Evolutionary conservation across 164 flowering plant genomes (phyloP), one percentile per base, ranked within the genome.

Genomic region (Aristolochia californica): DNA sequence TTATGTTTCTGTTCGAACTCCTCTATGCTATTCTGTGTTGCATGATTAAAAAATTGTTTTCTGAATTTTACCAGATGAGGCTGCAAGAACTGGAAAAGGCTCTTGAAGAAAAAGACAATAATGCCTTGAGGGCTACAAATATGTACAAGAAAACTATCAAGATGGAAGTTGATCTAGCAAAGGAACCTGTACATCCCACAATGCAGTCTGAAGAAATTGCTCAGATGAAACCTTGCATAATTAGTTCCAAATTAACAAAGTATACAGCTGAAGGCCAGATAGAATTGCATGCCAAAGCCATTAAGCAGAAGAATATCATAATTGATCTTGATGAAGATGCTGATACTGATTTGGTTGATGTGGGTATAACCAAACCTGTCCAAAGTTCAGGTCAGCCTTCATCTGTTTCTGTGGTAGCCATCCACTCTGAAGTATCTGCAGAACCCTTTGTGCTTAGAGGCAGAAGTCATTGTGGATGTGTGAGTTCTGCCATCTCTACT

Each of bases 51-150:
- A 53, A 17, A 47, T 47, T 47, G 50, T 57, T 53, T 50, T 60
- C 8, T 67, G 53, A 59, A 17, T 13, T 56, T 44, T 65, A 51
- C 49, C 71, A 90, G 99, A 66, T 70, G 54, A 79, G 83, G 71
- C 66, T 90, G 38, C 83, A 74, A 62, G 91, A 90, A 62, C 62
- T 86, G 60, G 99, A 90, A 77, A 68, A 52, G 14, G 74, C 74
- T 24, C 57, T 73, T 58, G 97, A 94, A 77, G 68, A 60, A 44
- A 84, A 79, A 74, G 96, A 85, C 10, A 93, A 85, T 67, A 82
- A 84, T 43, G 72, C 58, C 21, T 66, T 89, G 68, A 77, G 95
- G 73, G 64, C 70, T 40, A 47, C 79, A 40, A 89, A 75, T 61
- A 70, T 68, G 48, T 80, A 86, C 48, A 73, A 67, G 61, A 74